Percentiles rank a stretch among this genome's conserved stretches.
phyloP scores from a whole-genome alignment of 2,329 filamentous ascomycete species.

The Aspergillus flavus region DNA sequence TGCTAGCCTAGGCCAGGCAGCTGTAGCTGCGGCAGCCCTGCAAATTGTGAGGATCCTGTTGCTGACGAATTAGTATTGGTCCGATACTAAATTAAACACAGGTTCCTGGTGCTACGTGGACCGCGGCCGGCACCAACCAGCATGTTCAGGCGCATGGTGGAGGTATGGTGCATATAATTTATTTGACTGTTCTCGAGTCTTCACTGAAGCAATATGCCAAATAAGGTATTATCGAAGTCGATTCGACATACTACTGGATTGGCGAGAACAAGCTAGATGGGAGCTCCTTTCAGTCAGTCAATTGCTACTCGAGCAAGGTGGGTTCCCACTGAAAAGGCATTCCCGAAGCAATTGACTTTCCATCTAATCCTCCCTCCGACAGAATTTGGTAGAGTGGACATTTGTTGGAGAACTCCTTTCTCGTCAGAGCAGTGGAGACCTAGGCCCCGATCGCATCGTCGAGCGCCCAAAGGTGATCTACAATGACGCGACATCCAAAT shows the following conservation, averaged over 20 bases:
- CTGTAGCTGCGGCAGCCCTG: slow-evolving; percentile 2
- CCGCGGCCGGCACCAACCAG: slow-evolving; percentile 48
- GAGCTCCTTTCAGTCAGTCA: slow-evolving; percentile 63
- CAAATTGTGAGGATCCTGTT: slow-evolving; percentile 6
- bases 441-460: slow-evolving; percentile 64
- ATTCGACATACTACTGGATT: slow-evolving; percentile 65
- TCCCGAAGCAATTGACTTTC: no score
- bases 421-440: slow-evolving; percentile 55
- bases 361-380: not conserved
- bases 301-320: slow-evolving; percentile 65
- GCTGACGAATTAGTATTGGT: no score
- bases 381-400: slow-evolving; percentile 64
- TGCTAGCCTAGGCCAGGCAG: not conserved
- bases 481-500: slow-evolving; percentile 65
- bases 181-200: no score
- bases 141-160: slow-evolving; percentile 69
- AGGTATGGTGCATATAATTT: slow-evolving; percentile 37
- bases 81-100: not conserved
- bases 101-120: slow-evolving; percentile 53
- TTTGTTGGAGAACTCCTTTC: slow-evolving; percentile 63
- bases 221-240: slow-evolving; percentile 55
- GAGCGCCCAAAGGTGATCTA: slow-evolving; percentile 71
- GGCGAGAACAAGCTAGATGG: slow-evolving; percentile 71
- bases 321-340: fast-evolving
- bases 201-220: not conserved